These are phyloP conservation scores for Saussurea involucrata DNA, from an alignment of 129 eudicot genomes.

Conservation along the genomic window DNA sequence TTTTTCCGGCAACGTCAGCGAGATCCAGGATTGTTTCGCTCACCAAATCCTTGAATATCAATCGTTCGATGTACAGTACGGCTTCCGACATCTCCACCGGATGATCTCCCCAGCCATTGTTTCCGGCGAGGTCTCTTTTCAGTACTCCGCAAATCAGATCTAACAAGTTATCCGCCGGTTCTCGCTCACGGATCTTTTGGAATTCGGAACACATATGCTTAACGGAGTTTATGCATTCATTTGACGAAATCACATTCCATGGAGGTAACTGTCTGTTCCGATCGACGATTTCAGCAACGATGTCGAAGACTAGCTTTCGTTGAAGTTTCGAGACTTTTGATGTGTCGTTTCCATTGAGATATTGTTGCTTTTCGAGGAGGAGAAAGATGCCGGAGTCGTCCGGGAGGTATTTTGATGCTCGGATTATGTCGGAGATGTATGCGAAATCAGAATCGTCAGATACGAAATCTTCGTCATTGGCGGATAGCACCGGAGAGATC, in stretches of 20 bases:
- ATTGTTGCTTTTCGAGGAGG: slow-evolving; percentile 60
- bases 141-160: slow-evolving; percentile 61
- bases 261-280: slow-evolving; percentile 58
- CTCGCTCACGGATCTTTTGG: slow-evolving; percentile 46
- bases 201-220: slow-evolving; percentile 60
- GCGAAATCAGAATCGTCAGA: slow-evolving; percentile 11
- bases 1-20: slow-evolving; percentile 53
- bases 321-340: slow-evolving; percentile 49
- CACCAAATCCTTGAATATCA: slow-evolving; percentile 82
- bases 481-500: slow-evolving; percentile 25
- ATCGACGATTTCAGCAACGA: slow-evolving; percentile 53
- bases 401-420: slow-evolving; percentile 58
- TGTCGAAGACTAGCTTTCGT: slow-evolving; percentile 66
- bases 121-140: slow-evolving; percentile 56
- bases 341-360: slow-evolving; percentile 44
- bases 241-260: slow-evolving; percentile 35
- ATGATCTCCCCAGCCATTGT: slow-evolving; percentile 65
- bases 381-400: slow-evolving; percentile 60
- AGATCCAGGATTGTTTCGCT: slow-evolving; percentile 75
- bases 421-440: slow-evolving; percentile 62
- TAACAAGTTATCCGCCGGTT: slow-evolving; percentile 41
- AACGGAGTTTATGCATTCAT: slow-evolving; percentile 11
- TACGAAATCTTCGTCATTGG: slow-evolving; percentile 15
- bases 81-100: slow-evolving; percentile 67
- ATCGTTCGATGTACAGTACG: slow-evolving; percentile 76